Evolutionary conservation across 257 asterid genomes (phyloP).

Genomic region (Ilex asprella): DNA sequence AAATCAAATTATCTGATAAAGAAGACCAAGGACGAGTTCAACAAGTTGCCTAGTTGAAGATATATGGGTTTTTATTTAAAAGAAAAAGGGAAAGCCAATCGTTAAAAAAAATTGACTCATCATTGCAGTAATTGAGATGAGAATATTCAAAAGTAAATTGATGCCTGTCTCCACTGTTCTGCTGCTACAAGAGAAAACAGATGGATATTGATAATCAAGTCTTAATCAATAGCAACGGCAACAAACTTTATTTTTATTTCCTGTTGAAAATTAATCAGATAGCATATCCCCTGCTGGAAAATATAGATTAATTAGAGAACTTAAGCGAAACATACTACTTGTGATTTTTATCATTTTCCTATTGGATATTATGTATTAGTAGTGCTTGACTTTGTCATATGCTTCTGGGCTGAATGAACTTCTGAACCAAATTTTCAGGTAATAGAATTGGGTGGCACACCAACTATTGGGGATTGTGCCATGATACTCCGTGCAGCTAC

Average conservation of each 20-base stretch:
- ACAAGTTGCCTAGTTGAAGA: too few relatives aligned
- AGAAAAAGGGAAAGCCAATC: too few relatives aligned
- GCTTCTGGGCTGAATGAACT: slow-evolving; percentile 11
- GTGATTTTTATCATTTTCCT: background rate
- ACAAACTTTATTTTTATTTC: background rate
- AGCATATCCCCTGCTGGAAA: too few relatives aligned
- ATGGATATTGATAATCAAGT: background rate
- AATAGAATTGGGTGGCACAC: slow-evolving; percentile 89
- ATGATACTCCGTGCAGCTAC: slow-evolving; percentile 87
- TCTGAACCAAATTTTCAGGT: slow-evolving; percentile 45
- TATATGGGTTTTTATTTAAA: too few relatives aligned
- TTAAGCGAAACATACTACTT: background rate
- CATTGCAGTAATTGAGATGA: too few relatives aligned
- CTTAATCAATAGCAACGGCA: background rate
- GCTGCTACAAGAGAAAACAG: background rate
- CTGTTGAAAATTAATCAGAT: background rate
- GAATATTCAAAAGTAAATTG: too few relatives aligned
- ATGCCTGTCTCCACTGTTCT: too few relatives aligned
- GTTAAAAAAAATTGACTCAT: too few relatives aligned
- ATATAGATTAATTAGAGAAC: background rate
- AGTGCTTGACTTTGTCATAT: background rate
- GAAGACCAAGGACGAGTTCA: too few relatives aligned
- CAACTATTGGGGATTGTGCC: slow-evolving; percentile 96
- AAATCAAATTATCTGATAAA: too few relatives aligned
- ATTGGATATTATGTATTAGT: slow-evolving; percentile 1